Base-by-base conservation (phyloP, 2,329 filamentous ascomycete genomes). In the Trichoderma atroviride region DNA sequence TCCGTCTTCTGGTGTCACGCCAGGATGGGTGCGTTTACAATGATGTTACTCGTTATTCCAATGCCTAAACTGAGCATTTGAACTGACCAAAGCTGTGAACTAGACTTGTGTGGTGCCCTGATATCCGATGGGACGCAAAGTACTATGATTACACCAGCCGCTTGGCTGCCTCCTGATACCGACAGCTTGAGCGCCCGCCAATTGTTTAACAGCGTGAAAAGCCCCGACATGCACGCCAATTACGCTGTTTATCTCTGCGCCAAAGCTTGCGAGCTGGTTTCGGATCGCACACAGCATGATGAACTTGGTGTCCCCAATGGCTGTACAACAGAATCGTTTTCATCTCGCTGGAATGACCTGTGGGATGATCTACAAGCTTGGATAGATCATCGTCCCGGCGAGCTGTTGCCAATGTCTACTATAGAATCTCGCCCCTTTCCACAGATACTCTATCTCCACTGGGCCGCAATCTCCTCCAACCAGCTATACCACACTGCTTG, bases 211-310 rank as follows among this genome's bases (percentile, higher is more conserved):
- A 47, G 43, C 24, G 27, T 47, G n/a, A 52, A 33, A 40, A 24
- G 27, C 16, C 80, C 83, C 5, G 87, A 89, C 72, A 87, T 85
- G 81, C 83, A 87, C 71, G 87, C 87, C 37, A 89, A 89, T 72
- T 86, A 86, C 71, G 82, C 86, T 9, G 86, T 89, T 2, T 89
- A 86, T 71, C 80, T 89, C 1, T 84, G 82, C 62, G 83, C 86
- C 4, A 82, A 81, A 68, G 82, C 83, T 2, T 86, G 83, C 69
- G 82, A 87, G 71, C 80, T 88, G 3, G 78, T 86, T 14, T 81
- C 83, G 10, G 80, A 83, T 64, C 82, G 82, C 22, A 86, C 84
- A 3, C 82, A 82, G 40, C 84, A 80, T 71, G 72, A 81, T 3
- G 84, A 87, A 72, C 77, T 86, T 1, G 82, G 81, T 6, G 79